A percentile compares a stretch with the other conserved stretches of the same genome.
phyloP scores from a whole-genome alignment of 805 yeast genomes.

The Myxozyma kluyveri region DNA sequence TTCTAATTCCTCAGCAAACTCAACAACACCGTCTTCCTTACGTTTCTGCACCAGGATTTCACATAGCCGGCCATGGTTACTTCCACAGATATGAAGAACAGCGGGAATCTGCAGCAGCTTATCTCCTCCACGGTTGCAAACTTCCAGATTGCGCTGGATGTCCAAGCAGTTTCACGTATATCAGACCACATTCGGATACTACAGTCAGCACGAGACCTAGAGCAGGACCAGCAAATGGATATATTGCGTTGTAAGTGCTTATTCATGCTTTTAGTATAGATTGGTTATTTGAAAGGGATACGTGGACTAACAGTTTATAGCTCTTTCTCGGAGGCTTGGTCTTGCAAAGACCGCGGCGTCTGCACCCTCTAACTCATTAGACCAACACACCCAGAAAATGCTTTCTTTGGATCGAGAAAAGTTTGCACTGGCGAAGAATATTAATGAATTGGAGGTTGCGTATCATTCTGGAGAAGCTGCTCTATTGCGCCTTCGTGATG shows the following conservation, averaged over 20 bases:
- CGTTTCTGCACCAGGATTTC: too few species aligned
- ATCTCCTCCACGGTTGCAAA: constrained; percentile 19
- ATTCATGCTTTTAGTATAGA: too few species aligned
- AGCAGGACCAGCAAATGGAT: constrained; percentile 26
- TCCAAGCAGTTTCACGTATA: constrained; percentile 24
- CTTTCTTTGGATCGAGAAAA: constrained; percentile 27
- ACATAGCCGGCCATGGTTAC: background rate
- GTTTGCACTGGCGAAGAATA: constrained; percentile 29
- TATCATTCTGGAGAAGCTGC: constrained; percentile 25
- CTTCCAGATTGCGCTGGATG: constrained; percentile 26
- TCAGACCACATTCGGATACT: constrained; percentile 26
- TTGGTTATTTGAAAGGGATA: background rate
- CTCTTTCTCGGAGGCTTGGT: constrained; percentile 23
- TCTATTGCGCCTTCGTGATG: constrained; percentile 21
- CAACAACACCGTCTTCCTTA: background rate
- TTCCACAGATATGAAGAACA: background rate
- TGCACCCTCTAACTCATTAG: constrained; percentile 9
- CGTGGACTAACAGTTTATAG: constrained; percentile 1
- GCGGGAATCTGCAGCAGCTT: constrained; percentile 5
- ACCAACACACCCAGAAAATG: constrained; percentile 21
- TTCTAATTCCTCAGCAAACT: background rate
- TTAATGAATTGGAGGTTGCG: constrained; percentile 30
- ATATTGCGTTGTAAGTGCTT: constrained; percentile 18
- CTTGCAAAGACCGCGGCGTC: constrained; percentile 22
- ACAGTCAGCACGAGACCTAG: constrained; percentile 25